Evolutionary conservation across 331 rosid genomes (phyloP).

Genomic region (Malus hybrid): DNA sequence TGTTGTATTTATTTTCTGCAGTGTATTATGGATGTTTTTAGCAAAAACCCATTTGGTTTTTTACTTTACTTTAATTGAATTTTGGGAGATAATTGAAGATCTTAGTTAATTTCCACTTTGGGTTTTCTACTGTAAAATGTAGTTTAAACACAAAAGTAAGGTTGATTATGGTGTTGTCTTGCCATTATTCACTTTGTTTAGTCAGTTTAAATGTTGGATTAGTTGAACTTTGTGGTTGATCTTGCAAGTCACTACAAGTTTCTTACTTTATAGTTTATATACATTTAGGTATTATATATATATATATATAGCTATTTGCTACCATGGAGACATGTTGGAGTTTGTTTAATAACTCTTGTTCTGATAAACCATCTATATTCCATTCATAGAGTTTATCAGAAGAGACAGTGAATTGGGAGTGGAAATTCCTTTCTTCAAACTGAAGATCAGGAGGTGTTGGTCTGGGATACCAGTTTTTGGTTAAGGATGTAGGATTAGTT

Average conservation of each 20-base stretch:
- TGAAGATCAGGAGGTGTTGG: too few relatives aligned
- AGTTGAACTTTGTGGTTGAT: slow-evolving; percentile 16
- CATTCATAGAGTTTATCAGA: too few relatives aligned
- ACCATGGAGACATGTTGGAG: too few relatives aligned
- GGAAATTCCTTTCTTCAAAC: too few relatives aligned
- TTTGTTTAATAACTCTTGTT: too few relatives aligned
- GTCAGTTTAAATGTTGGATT: slow-evolving; percentile 9
- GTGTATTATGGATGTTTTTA: background rate
- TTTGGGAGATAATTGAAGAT: background rate
- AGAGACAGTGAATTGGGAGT: too few relatives aligned
- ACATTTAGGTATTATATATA: background rate
- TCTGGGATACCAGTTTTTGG: too few relatives aligned
- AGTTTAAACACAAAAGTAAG: slow-evolving; percentile 4
- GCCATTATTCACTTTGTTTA: background rate
- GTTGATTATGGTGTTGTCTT: slow-evolving; percentile 9
- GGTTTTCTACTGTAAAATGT: slow-evolving; percentile 7
- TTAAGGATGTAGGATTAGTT: too few relatives aligned
- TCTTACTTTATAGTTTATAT: background rate
- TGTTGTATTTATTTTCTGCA: background rate
- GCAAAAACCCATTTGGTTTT: background rate
- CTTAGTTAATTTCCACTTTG: slow-evolving; percentile 6
- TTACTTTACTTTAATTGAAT: background rate
- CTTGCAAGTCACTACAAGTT: background rate
- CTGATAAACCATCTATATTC: too few relatives aligned
- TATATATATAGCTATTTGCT: too few relatives aligned